phyloP scores from a whole-genome alignment of 2,329 filamentous ascomycete species.

The Sporothrix protearum region DNA sequence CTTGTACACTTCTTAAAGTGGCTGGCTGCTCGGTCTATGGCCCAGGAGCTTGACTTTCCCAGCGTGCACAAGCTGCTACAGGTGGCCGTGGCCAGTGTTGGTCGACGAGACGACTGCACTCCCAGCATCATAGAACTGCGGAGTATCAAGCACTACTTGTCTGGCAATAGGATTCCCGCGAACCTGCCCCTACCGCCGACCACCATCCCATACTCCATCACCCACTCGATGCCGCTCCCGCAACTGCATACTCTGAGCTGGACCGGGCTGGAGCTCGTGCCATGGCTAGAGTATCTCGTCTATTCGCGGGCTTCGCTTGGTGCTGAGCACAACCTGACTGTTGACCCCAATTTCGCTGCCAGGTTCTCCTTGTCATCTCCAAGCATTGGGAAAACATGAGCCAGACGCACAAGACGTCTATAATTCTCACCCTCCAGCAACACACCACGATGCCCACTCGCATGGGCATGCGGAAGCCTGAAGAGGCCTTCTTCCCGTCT shows the following conservation, averaged over 20 bases:
- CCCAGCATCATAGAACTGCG: slow-evolving; percentile 67
- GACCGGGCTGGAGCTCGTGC: slow-evolving; percentile 76
- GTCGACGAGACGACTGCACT: slow-evolving; percentile 39
- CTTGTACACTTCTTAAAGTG: slow-evolving; percentile 80
- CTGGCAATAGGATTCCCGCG: slow-evolving; percentile 73
- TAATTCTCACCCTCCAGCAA: slow-evolving; percentile 61
- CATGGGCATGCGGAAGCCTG: slow-evolving; percentile 78
- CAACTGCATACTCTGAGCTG: slow-evolving; percentile 81
- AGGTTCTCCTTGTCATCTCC: slow-evolving; percentile 74
- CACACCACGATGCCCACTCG: slow-evolving; percentile 85
- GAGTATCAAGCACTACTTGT: slow-evolving; percentile 70
- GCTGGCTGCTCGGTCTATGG: slow-evolving; percentile 66
- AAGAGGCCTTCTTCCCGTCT: slow-evolving; percentile 86
- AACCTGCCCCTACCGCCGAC: slow-evolving; percentile 74
- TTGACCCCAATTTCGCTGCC: slow-evolving; percentile 70
- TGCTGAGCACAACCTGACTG: slow-evolving; percentile 66
- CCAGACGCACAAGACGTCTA: slow-evolving; percentile 59
- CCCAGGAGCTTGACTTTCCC: slow-evolving; percentile 66
- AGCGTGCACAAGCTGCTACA: slow-evolving; percentile 70
- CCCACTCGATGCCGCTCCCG: slow-evolving; percentile 60
- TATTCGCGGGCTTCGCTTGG: slow-evolving; percentile 58
- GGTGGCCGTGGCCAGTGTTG: slow-evolving; percentile 71
- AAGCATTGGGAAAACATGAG: slow-evolving; percentile 87
- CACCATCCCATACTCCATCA: slow-evolving; percentile 82
- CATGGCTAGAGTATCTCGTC: slow-evolving; percentile 82